Percentiles rank a stretch among this genome's conserved stretches.
Evolutionary conservation across 164 flowering plant species (phyloP).

Genomic region (Magnolia changhungtana): DNA sequence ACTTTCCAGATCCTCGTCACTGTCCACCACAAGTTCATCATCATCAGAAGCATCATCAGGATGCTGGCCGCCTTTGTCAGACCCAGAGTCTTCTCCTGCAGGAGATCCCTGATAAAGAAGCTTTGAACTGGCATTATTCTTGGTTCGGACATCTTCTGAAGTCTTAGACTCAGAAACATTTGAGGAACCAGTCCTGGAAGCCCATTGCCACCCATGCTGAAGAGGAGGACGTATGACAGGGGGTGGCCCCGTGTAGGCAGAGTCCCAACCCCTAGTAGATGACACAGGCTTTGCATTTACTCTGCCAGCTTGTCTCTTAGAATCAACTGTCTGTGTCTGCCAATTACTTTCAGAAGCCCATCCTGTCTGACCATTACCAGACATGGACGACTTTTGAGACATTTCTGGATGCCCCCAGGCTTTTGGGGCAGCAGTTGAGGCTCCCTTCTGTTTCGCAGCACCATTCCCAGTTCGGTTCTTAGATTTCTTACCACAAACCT

Average conservation of each 20-base stretch:
- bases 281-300: constrained; percentile 29
- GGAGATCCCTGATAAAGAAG: neutral
- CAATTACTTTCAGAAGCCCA: constrained; percentile 28
- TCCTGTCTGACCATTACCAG: constrained; percentile 27
- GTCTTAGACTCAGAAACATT: constrained; percentile 3
- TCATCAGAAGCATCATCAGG: constrained; percentile 22
- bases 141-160: constrained; percentile 10
- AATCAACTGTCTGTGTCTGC: constrained; percentile 28
- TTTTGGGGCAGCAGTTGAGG: constrained; percentile 30
- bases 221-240: constrained; percentile 46
- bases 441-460: constrained; percentile 33
- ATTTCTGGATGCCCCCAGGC: constrained; percentile 42
- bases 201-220: constrained; percentile 70
- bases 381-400: constrained; percentile 24
- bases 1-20: constrained; percentile 57
- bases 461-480: constrained; percentile 45
- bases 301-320: constrained; percentile 33
- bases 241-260: constrained; percentile 23
- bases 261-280: constrained; percentile 19
- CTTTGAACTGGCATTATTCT: neutral
- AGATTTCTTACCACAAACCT: constrained; percentile 42
- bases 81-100: constrained; percentile 12
- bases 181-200: constrained; percentile 29
- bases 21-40: constrained; percentile 27
- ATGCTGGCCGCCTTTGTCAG: constrained; percentile 8